Percentiles rank a stretch among this genome's conserved stretches.
phyloP scores from a whole-genome alignment of 2,329 filamentous ascomycete species.

The Camillea tinctor region DNA sequence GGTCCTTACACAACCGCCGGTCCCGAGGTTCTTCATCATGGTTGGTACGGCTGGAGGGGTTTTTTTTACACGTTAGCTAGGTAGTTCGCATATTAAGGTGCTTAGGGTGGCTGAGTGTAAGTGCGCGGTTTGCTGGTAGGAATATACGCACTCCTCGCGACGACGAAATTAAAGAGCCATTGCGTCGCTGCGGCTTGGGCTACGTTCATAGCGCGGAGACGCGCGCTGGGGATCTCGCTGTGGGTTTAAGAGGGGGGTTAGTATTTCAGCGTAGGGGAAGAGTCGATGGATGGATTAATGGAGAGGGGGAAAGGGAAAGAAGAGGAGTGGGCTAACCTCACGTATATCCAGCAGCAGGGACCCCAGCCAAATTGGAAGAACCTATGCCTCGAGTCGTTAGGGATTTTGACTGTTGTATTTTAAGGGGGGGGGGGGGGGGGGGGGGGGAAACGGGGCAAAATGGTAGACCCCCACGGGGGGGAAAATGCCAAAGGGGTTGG shows the following conservation, averaged over 20 bases:
- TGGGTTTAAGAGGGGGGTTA: neutral
- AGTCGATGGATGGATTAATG: neutral
- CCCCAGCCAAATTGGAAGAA: slow-evolving; percentile 71
- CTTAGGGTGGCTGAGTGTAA: slow-evolving; percentile 1
- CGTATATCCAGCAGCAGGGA: slow-evolving; percentile 70
- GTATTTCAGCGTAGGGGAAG: neutral
- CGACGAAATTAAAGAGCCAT: slow-evolving; percentile 74
- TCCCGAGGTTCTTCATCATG: slow-evolving; percentile 59
- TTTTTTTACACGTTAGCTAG: neutral
- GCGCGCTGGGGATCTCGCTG: slow-evolving; percentile 66
- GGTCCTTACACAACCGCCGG: slow-evolving; percentile 40
- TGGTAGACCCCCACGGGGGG: too few relatives aligned
- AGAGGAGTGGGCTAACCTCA: slow-evolving; percentile 27
- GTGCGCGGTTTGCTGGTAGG: too few relatives aligned
- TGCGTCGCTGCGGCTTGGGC: slow-evolving; percentile 67
- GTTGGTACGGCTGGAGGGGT: slow-evolving; percentile 52
- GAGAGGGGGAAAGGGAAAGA: neutral
- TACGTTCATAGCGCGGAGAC: slow-evolving; percentile 66
- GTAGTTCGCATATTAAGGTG: neutral
- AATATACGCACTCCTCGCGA: slow-evolving; percentile 47
- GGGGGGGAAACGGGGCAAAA: too few relatives aligned
- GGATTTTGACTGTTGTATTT: neutral
- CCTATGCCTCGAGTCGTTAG: neutral
- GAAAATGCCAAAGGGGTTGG: too few relatives aligned
- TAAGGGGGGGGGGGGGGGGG: too few relatives aligned